phyloP scores from a whole-genome alignment of 2,329 filamentous ascomycete species.

The Dactylonectria estremocensis region DNA sequence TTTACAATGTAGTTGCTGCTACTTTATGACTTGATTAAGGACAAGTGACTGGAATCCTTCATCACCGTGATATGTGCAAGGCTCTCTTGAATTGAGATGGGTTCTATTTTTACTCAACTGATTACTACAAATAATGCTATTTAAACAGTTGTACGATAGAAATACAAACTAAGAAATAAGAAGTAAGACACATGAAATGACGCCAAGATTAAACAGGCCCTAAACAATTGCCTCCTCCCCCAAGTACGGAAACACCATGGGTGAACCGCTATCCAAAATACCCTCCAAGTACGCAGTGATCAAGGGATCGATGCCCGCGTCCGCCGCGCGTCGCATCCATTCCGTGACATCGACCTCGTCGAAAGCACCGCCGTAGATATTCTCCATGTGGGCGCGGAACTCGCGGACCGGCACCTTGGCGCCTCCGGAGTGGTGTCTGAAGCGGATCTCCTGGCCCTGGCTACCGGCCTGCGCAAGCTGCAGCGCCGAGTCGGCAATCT shows the following conservation, averaged over 20 bases:
- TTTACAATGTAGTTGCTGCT: too few relatives aligned
- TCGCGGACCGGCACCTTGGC: conserved; percentile 29
- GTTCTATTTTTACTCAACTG: too few relatives aligned
- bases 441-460: conserved; percentile 6
- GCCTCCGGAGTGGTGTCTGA: conserved; percentile 33
- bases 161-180: too few relatives aligned
- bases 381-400: conserved; percentile 33
- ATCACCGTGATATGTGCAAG: too few relatives aligned
- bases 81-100: too few relatives aligned
- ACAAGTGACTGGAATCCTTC: too few relatives aligned
- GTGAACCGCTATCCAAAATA: conserved; percentile 27
- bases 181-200: too few relatives aligned
- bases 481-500: conserved; percentile 16
- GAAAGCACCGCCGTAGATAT: conserved; percentile 26
- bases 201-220: background rate
- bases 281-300: conserved; percentile 37
- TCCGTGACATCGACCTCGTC: conserved; percentile 28
- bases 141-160: too few relatives aligned
- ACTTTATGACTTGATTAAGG: too few relatives aligned
- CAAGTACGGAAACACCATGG: conserved; percentile 34
- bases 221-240: conserved; percentile 18
- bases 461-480: background rate
- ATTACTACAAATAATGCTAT: too few relatives aligned
- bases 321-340: conserved; percentile 27
- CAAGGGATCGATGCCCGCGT: conserved; percentile 35